A percentile compares a stretch with the other conserved stretches of the same genome.
Evolutionary conservation across 1,284 basidiomycete species (phyloP).

Genomic region (Phlebopus sp.): DNA sequence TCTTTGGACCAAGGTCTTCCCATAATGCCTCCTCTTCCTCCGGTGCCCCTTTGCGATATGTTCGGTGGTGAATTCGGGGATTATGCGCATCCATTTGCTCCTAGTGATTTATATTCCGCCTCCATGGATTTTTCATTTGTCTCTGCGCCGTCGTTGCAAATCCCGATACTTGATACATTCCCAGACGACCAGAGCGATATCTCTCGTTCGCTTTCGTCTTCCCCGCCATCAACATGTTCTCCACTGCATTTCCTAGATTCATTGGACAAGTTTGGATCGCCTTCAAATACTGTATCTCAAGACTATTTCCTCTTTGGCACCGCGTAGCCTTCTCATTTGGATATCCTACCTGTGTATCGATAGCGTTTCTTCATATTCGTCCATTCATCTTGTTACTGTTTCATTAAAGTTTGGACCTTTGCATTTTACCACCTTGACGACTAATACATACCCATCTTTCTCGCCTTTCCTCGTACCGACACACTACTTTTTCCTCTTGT

Average conservation of each 20-base stretch:
- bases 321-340: conserved; percentile 14
- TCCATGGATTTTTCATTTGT: conserved; percentile 11
- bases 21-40: not conserved
- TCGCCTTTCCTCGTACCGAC: too few relatives aligned
- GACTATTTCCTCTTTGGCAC: conserved; percentile 13
- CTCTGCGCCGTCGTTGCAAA: conserved; percentile 7
- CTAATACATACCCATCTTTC: too few relatives aligned
- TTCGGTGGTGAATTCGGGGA: conserved; percentile 3
- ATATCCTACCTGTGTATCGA: conserved; percentile 5
- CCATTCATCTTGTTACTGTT: conserved; percentile 3
- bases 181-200: conserved; percentile 15
- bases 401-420: not conserved
- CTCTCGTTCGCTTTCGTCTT: conserved; percentile 25
- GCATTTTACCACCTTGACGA: too few relatives aligned
- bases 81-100: conserved; percentile 7
- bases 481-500: not conserved
- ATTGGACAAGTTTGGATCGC: conserved; percentile 9
- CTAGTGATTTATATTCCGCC: conserved; percentile 5
- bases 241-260: conserved; percentile 11
- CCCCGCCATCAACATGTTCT: conserved; percentile 26
- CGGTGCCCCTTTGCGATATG: conserved; percentile 3
- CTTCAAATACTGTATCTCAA: conserved; percentile 8
- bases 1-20: conserved; percentile 7
- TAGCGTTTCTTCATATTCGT: not conserved
- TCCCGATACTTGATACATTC: conserved; percentile 15